Evolutionary conservation across 257 asterid genomes (phyloP).

Genomic region (Solanum chilense): DNA sequence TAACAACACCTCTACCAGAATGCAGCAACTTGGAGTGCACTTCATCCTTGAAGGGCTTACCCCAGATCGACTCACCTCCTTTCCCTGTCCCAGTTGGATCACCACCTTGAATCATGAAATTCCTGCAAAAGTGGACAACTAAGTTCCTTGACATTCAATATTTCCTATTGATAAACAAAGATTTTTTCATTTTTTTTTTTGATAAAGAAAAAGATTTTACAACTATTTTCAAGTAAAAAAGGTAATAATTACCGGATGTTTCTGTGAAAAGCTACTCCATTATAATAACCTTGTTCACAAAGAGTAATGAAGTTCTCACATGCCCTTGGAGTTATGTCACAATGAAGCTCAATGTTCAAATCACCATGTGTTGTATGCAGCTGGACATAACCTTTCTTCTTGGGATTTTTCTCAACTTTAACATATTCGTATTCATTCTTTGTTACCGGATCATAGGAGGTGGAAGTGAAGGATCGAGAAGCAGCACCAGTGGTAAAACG

Average conservation of each 20-base stretch:
- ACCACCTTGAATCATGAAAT: slow-evolving; percentile 98
- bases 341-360: slow-evolving; percentile 91
- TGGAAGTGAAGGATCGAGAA: slow-evolving; percentile 93
- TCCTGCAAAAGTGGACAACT: slow-evolving; percentile 33
- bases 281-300: slow-evolving; percentile 82
- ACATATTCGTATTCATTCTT: slow-evolving; percentile 77
- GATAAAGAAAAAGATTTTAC: neutral
- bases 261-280: slow-evolving; percentile 84
- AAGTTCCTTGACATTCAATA: neutral
- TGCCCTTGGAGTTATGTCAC: slow-evolving; percentile 84
- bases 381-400: slow-evolving; percentile 73
- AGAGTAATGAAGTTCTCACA: slow-evolving; percentile 89
- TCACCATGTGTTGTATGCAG: slow-evolving; percentile 95
- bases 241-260: slow-evolving; percentile 52
- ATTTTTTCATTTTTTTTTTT: too few species aligned
- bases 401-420: slow-evolving; percentile 96
- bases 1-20: slow-evolving; percentile 94
- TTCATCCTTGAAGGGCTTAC: slow-evolving; percentile 91
- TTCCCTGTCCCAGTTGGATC: slow-evolving; percentile 95
- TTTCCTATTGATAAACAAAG: neutral
- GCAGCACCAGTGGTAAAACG: slow-evolving; percentile 94
- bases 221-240: neutral
- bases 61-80: slow-evolving; percentile 98
- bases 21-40: slow-evolving; percentile 83
- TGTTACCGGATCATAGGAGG: slow-evolving; percentile 87